A percentile compares a stretch with the other conserved stretches of the same genome.
phyloP scores from a whole-genome alignment of 2,329 filamentous ascomycete genomes.

The Verruconis gallopava region DNA sequence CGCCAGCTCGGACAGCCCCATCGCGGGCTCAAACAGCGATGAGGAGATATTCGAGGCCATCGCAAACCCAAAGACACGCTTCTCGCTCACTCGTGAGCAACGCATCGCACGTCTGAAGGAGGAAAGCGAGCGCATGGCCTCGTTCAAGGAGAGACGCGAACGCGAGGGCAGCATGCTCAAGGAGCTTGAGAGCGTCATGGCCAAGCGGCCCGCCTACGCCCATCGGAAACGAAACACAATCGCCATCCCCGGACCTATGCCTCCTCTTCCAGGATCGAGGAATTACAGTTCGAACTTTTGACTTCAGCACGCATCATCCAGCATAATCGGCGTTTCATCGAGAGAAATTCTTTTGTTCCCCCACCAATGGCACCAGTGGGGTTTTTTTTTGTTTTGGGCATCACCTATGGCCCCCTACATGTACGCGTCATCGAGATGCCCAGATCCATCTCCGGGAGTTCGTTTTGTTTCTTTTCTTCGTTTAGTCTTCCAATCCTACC shows the following conservation, averaged over 20 bases:
- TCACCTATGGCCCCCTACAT: no score
- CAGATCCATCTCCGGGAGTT: no score
- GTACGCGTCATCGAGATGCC: no score
- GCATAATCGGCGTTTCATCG: no score
- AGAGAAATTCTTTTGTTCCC: no score
- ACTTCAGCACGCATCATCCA: no score
- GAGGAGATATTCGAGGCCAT: constrained; percentile 86
- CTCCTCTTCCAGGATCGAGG: background rate
- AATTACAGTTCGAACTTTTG: background rate
- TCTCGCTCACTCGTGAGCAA: constrained; percentile 57
- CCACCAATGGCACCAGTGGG: no score
- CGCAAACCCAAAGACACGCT: constrained; percentile 52
- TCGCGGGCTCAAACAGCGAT: constrained; percentile 40
- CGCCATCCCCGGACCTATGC: background rate
- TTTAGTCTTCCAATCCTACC: no score
- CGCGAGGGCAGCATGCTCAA: constrained; percentile 81
- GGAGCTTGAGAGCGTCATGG: constrained; percentile 81
- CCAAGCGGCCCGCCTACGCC: background rate
- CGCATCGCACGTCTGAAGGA: constrained; percentile 79
- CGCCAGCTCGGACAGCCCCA: constrained; percentile 11
- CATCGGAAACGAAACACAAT: background rate
- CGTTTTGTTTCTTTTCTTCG: no score
- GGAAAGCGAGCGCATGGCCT: constrained; percentile 63
- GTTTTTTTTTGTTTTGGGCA: no score
- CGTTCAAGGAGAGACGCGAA: constrained; percentile 60